Conservation (phyloP, 257 asterid species). For the Fraxinus cuspidata region DNA sequence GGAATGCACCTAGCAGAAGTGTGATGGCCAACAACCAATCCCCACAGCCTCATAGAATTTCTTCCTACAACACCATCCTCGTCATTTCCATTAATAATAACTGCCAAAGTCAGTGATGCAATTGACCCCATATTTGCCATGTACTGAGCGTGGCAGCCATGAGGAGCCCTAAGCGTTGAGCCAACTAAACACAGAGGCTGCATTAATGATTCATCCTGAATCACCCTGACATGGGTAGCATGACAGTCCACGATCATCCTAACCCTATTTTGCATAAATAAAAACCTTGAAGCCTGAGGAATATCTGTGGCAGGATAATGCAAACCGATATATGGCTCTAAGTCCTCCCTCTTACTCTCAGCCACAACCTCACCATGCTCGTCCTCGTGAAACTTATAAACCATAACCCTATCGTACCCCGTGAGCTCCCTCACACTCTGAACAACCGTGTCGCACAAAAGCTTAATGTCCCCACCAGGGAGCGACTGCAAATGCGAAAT, state of each 20-base stretch:
- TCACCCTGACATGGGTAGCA: slow-evolving; percentile 45
- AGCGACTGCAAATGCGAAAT: slow-evolving; percentile 81
- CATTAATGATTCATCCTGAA: slow-evolving; percentile 57
- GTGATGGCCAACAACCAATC: slow-evolving; percentile 88
- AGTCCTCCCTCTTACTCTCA: slow-evolving; percentile 58
- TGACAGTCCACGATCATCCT: slow-evolving; percentile 66
- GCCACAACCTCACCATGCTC: slow-evolving; percentile 74
- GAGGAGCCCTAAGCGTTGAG: slow-evolving; percentile 65
- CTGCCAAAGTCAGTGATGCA: slow-evolving; percentile 58
- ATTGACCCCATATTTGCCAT: slow-evolving; percentile 73
- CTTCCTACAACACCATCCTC: slow-evolving; percentile 55
- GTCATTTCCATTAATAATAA: slow-evolving; percentile 58
- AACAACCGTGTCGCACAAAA: slow-evolving; percentile 74
- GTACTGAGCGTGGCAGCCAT: slow-evolving; percentile 66
- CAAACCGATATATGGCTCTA: slow-evolving; percentile 62
- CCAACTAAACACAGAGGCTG: slow-evolving; percentile 72
- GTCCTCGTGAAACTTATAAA: slow-evolving; percentile 84
- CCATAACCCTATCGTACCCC: slow-evolving; percentile 83
- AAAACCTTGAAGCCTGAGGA: slow-evolving; percentile 68
- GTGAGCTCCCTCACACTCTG: slow-evolving; percentile 72
- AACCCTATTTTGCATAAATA: slow-evolving; percentile 65
- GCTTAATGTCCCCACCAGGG: slow-evolving; percentile 78
- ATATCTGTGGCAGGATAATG: slow-evolving; percentile 68
- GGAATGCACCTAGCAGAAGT: slow-evolving; percentile 64
- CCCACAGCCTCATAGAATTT: slow-evolving; percentile 84